phyloP scores from a whole-genome alignment of 1,284 basidiomycete genomes.

The Polyporus tsugae region DNA sequence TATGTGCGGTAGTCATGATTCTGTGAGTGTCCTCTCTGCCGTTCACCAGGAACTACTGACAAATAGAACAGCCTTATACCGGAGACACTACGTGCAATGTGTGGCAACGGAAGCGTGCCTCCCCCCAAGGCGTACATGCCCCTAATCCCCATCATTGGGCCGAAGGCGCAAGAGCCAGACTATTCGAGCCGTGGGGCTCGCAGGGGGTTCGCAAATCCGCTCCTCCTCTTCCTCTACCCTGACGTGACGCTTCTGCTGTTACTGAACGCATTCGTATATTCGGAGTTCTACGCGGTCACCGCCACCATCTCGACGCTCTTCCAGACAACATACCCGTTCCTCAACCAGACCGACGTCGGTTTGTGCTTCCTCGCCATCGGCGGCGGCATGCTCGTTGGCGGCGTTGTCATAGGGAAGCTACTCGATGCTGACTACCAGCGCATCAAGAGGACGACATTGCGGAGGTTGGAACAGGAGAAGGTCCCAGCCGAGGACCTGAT shows the following conservation, averaged over 20 bases:
- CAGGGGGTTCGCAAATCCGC: slow-evolving; percentile 60
- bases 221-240: slow-evolving; percentile 62
- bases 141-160: slow-evolving; percentile 62
- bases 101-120: slow-evolving; percentile 65
- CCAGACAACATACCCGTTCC: slow-evolving; percentile 61
- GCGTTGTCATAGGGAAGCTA: slow-evolving; percentile 56
- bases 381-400: slow-evolving; percentile 61
- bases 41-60: not conserved
- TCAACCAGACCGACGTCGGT: slow-evolving; percentile 70
- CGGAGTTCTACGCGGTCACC: slow-evolving; percentile 71
- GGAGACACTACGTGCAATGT: slow-evolving; percentile 59
- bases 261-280: slow-evolving; percentile 64
- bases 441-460: slow-evolving; percentile 45
- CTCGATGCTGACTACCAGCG: slow-evolving; percentile 64
- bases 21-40: slow-evolving; percentile 50
- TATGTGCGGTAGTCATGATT: slow-evolving; percentile 61
- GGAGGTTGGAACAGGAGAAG: slow-evolving; percentile 28
- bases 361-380: slow-evolving; percentile 77
- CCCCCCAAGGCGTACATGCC: slow-evolving; percentile 59
- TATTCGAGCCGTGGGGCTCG: slow-evolving; percentile 41
- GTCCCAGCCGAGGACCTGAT: slow-evolving; percentile 37
- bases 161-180: slow-evolving; percentile 31
- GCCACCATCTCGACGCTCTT: slow-evolving; percentile 75
- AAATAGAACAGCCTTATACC: slow-evolving; percentile 49
- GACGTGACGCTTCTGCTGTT: slow-evolving; percentile 72